Evolutionary conservation across 306 rosid genomes (phyloP).

Genomic region (Cucumis cinereus): DNA sequence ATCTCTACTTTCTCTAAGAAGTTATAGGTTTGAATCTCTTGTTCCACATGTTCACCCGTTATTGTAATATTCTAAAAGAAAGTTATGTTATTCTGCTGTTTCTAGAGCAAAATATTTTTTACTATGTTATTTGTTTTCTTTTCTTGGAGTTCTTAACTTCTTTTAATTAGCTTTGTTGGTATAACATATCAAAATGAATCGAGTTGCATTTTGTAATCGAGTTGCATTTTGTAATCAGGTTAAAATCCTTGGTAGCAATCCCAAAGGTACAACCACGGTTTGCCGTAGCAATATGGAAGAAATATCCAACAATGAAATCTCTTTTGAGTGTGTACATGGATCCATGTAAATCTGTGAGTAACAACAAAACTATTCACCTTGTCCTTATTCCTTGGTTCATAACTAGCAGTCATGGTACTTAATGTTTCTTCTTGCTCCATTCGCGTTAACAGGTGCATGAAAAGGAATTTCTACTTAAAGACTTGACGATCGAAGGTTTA

Average conservation of each 20-base stretch:
- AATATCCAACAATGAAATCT: slow-evolving; percentile 82
- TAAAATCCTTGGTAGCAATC: slow-evolving; percentile 83
- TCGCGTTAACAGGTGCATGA: slow-evolving; percentile 48
- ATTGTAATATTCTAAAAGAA: neutral
- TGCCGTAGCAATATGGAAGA: slow-evolving; percentile 82
- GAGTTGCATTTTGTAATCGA: slow-evolving; percentile 11
- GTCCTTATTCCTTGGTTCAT: neutral
- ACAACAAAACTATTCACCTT: neutral
- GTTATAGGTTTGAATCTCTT: neutral
- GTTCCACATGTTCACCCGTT: neutral
- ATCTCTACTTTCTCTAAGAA: neutral
- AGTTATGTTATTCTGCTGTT: neutral
- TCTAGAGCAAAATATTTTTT: neutral
- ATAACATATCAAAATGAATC: neutral
- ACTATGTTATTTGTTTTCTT: neutral
- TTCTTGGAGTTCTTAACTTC: neutral
- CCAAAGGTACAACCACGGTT: slow-evolving; percentile 95
- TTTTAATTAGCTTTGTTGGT: neutral
- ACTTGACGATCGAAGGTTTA: slow-evolving; percentile 56
- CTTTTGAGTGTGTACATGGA: slow-evolving; percentile 76
- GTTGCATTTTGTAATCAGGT: slow-evolving; percentile 35
- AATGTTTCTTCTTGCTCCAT: neutral
- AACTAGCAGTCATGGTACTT: neutral
- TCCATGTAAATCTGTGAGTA: slow-evolving; percentile 52
- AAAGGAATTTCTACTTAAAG: slow-evolving; percentile 78